Base-by-base conservation (phyloP, 1,139 yeast genomes). In the Lizanozyma gosingica region DNA sequence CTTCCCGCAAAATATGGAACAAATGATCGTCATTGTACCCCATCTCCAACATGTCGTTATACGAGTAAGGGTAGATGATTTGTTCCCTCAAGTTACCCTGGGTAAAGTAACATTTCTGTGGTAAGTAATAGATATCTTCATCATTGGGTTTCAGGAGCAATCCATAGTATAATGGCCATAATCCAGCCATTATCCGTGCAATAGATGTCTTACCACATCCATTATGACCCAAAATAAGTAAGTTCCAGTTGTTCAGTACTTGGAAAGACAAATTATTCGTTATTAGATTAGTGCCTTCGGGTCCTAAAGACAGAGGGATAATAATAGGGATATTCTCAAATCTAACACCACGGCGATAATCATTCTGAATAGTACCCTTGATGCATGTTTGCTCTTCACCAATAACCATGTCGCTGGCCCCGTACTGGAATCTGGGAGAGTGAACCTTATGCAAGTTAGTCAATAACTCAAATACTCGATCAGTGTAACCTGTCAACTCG, bases 181-280 rank as follows among this genome's bases (percentile, higher is more conserved):
- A 68, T 17, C 94, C 95, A 3, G 94, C 92, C 46, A 88, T 69
- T 2, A 90, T 75, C 47, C 97, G 71, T 37, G 90, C 81, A 51
- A 90, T 83, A 0, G 95, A 80, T 2, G 95, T 83, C 57, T 90
- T 90, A 43, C 97, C 97, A 49, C 84, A 76, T 15, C 97, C 95
- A 53, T 88, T 90, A 37, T 92, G 73, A 11, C 97, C 97, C 45
- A 88, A 70, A 36, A 90, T 81, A 47, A 90, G 72, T 43, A 88
- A 62, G 55, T 85, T 88, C 49, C 84, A 83, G 39, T 83, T 78
- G 37, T 74, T 74, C 41, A 72, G 74, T 40, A 88, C 69, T 47
- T 73, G 80, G 58, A 88, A 77, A 40, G 78, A 71, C 46, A 90
- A 61, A 39, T 76, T 75, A 43, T 74, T 67, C 36, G 62, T 59